Evolutionary conservation across 495 filamentous ascomycete genomes (phyloP).

Genomic region (Penicillium goetzii): DNA sequence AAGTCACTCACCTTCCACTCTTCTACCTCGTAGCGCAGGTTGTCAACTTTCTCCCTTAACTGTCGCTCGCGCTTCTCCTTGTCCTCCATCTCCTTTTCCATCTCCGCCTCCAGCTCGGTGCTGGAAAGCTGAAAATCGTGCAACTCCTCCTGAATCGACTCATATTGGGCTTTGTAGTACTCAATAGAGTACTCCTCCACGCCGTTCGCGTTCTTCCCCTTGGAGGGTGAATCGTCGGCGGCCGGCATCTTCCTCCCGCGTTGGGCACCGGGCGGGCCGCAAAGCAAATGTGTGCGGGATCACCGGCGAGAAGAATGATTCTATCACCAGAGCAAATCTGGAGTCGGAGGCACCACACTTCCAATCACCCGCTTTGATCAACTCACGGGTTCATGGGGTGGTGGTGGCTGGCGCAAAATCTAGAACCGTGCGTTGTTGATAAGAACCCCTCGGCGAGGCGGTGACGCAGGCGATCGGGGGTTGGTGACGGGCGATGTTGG

Average conservation of each 20-base stretch:
- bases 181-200: conserved; percentile 72
- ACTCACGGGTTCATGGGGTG: conserved; percentile 26
- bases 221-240: conserved; percentile 68
- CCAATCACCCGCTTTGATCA: background rate
- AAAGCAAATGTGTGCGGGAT: conserved; percentile 24
- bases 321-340: conserved; percentile 4
- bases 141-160: conserved; percentile 87
- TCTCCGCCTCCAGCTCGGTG: conserved; percentile 88
- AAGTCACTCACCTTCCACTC: conserved; percentile 87
- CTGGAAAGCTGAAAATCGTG: conserved; percentile 93
- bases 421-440: conserved; percentile 36
- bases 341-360: background rate
- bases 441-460: conserved; percentile 46
- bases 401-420: conserved; percentile 22
- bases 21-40: conserved; percentile 82
- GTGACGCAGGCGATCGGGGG: conserved; percentile 42
- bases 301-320: conserved; percentile 20
- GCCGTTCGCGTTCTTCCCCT: conserved; percentile 59
- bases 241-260: conserved; percentile 48
- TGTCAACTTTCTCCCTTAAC: conserved; percentile 84
- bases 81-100: conserved; percentile 95
- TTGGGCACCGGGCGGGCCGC: conserved; percentile 39
- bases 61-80: conserved; percentile 89
- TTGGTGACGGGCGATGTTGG: conserved; percentile 23
- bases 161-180: conserved; percentile 96